Conservation (phyloP, 1,284 basidiomycete species). For the Leccinum pallidistipes region DNA sequence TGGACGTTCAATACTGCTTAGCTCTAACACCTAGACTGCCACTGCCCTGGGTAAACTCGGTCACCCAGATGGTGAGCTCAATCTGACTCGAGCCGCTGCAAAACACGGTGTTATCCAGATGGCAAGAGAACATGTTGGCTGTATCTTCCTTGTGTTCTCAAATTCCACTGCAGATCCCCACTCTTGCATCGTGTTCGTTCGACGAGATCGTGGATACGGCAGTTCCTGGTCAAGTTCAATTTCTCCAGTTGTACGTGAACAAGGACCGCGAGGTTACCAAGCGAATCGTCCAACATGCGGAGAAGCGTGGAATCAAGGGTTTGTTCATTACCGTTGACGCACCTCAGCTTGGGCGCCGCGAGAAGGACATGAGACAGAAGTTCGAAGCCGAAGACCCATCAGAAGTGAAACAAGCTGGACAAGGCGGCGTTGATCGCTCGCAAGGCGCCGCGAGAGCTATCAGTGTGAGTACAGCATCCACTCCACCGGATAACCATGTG, state of each 20-base stretch:
- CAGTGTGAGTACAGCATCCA: constrained; percentile 51
- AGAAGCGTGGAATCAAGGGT: constrained; percentile 79
- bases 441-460: constrained; percentile 96
- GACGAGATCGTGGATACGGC: constrained; percentile 88
- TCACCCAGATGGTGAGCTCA: constrained; percentile 90
- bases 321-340: constrained; percentile 94
- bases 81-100: constrained; percentile 82
- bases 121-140: constrained; percentile 43
- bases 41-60: constrained; percentile 90
- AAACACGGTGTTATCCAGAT: constrained; percentile 85
- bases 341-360: constrained; percentile 86
- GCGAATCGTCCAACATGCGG: constrained; percentile 83
- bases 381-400: constrained; percentile 87
- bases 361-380: constrained; percentile 96
- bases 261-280: constrained; percentile 80
- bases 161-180: constrained; percentile 65
- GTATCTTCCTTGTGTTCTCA: neutral
- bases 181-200: constrained; percentile 86
- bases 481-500: neutral
- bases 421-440: constrained; percentile 72
- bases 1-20: constrained; percentile 8
- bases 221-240: constrained; percentile 71
- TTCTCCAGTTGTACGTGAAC: constrained; percentile 85
- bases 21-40: constrained; percentile 48
- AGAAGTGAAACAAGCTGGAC: constrained; percentile 56